A percentile compares a stretch with the other conserved stretches of the same genome.
These are phyloP conservation scores for Leccinellum rugosiceps DNA, from an alignment of 768 basidiomycete species.

Conservation along the genomic window DNA sequence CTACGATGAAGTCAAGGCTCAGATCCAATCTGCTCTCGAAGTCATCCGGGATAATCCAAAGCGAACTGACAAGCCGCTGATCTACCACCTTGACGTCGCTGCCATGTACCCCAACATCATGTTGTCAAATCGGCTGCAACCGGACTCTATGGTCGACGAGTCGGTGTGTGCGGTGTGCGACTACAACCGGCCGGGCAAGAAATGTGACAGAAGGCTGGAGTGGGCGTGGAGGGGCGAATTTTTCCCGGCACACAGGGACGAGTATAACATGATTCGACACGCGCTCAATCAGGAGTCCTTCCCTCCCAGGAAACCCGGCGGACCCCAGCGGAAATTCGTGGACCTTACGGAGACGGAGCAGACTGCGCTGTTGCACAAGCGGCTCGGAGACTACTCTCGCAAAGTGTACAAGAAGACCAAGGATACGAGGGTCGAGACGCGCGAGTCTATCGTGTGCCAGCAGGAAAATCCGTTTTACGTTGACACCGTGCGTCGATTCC, in stretches of 20 bases:
- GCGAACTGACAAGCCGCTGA: slow-evolving; percentile 87
- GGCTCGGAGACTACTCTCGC: slow-evolving; percentile 95
- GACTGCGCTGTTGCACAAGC: slow-evolving; percentile 90
- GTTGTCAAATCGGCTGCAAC: slow-evolving; percentile 98
- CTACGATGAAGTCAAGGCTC: slow-evolving; percentile 86
- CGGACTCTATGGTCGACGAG: slow-evolving; percentile 97
- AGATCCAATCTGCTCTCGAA: slow-evolving; percentile 78
- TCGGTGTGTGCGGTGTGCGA: slow-evolving; percentile 97
- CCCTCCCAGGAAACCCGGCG: slow-evolving; percentile 73
- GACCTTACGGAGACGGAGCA: slow-evolving; percentile 86
- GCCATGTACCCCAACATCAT: slow-evolving; percentile 99
- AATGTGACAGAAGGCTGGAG: slow-evolving; percentile 87
- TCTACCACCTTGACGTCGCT: slow-evolving; percentile 98
- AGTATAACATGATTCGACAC: slow-evolving; percentile 98
- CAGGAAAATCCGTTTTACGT: slow-evolving; percentile 99
- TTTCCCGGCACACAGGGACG: slow-evolving; percentile 95
- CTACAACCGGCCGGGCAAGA: slow-evolving; percentile 94
- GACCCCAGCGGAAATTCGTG: slow-evolving; percentile 72
- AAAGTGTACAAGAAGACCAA: slow-evolving; percentile 99
- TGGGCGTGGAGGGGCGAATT: slow-evolving; percentile 99
- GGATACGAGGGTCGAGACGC: slow-evolving; percentile 92
- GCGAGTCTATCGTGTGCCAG: slow-evolving; percentile 95
- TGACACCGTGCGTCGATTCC: slow-evolving; percentile 94
- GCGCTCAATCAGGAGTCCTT: slow-evolving; percentile 94
- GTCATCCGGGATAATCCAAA: slow-evolving; percentile 88